These are phyloP conservation scores for Bruguiera hainesii DNA, from an alignment of 441 rosid genomes.

Conservation along the genomic window DNA sequence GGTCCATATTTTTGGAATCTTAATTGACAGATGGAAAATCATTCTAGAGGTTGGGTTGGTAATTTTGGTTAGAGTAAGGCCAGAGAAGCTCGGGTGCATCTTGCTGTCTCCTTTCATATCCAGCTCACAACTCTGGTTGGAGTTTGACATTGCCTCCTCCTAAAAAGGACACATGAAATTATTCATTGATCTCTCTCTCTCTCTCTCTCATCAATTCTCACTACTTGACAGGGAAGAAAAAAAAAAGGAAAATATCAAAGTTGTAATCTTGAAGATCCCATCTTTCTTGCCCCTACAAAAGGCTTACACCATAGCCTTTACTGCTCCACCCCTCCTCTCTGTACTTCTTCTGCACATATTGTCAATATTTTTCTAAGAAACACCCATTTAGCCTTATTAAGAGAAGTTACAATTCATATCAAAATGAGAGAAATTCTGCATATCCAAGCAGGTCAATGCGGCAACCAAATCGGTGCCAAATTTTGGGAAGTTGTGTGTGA, in stretches of 20 bases:
- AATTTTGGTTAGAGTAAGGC: slow-evolving; percentile 22
- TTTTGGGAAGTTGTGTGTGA: slow-evolving; percentile 66
- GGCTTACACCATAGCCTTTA: slow-evolving; percentile 2
- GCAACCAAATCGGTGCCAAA: slow-evolving; percentile 56
- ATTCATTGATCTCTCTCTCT: slow-evolving; percentile 13
- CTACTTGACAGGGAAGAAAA: background rate
- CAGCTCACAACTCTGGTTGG: slow-evolving; percentile 45
- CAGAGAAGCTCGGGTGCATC: slow-evolving; percentile 27
- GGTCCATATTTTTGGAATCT: slow-evolving; percentile 6
- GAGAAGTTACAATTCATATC: background rate
- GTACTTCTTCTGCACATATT: slow-evolving; percentile 1
- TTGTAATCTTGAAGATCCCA: slow-evolving; percentile 18
- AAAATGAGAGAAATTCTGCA: slow-evolving; percentile 62
- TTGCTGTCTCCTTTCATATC: slow-evolving; percentile 32
- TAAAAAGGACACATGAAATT: slow-evolving; percentile 25
- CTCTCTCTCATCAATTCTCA: slow-evolving; percentile 7
- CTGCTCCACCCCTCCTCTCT: slow-evolving; percentile 11
- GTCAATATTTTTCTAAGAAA: background rate
- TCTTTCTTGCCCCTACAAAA: slow-evolving; percentile 30
- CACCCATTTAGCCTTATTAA: background rate
- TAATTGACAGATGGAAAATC: slow-evolving; percentile 26
- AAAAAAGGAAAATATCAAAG: slow-evolving; percentile 11
- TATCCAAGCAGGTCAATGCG: slow-evolving; percentile 64
- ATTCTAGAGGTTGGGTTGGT: slow-evolving; percentile 27
- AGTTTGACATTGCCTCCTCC: slow-evolving; percentile 38